phyloP scores from a whole-genome alignment of 176 grass and related monocot genomes.

The Hyparrhenia diplandra region DNA sequence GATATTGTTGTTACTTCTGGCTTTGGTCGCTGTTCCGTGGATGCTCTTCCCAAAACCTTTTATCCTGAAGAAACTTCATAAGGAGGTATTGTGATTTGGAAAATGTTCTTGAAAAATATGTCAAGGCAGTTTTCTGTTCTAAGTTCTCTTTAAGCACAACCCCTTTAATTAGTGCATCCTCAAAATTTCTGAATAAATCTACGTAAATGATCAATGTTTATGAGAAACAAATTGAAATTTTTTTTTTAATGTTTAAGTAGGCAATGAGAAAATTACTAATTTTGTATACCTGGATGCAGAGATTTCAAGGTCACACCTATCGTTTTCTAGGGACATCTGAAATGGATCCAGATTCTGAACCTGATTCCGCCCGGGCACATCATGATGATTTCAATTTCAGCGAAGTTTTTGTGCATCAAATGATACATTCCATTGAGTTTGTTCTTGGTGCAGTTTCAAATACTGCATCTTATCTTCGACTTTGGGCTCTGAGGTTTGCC shows the following conservation, averaged over 20 bases:
- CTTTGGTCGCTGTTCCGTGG: conserved; percentile 92
- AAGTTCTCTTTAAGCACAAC: background rate
- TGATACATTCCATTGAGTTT: conserved; percentile 99
- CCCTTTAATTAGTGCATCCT: background rate
- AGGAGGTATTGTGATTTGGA: conserved; percentile 59
- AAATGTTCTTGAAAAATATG: background rate
- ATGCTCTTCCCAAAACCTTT: conserved; percentile 99
- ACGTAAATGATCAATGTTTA: conserved; percentile 2
- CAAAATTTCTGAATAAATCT: background rate
- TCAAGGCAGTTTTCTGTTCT: background rate
- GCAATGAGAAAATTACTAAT: background rate
- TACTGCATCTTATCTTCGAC: conserved; percentile 98
- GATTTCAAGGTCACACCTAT: conserved; percentile 97
- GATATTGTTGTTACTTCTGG: conserved; percentile 84
- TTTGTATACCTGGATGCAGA: conserved; percentile 44
- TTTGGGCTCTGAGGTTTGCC: conserved; percentile 93
- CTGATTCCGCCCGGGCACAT: conserved; percentile 77
- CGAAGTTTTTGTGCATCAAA: conserved; percentile 99
- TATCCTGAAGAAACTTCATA: conserved; percentile 84
- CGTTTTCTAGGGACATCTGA: conserved; percentile 83
- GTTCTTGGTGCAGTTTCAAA: conserved; percentile 98
- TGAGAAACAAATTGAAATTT: background rate
- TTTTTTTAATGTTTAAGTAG: background rate
- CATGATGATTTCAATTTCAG: conserved; percentile 98
- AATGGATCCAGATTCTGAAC: conserved; percentile 93